Percentiles rank a stretch among this genome's conserved stretches.
These are phyloP conservation scores for Sugiyamaella qingdaonensis DNA, from an alignment of 805 yeast species.

Conservation along the genomic window DNA sequence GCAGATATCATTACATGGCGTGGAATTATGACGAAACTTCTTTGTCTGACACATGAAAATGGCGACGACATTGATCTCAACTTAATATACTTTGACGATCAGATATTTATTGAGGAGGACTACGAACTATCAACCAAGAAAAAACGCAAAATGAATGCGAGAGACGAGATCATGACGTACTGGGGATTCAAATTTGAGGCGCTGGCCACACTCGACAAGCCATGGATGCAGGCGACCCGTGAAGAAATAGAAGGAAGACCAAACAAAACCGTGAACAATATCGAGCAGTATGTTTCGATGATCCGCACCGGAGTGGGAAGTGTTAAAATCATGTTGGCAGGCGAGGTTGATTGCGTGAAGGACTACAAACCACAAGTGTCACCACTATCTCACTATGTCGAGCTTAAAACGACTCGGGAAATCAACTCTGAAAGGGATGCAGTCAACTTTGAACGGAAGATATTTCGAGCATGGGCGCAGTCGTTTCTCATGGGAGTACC, in stretches of 20 bases:
- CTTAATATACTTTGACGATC: constrained; percentile 60
- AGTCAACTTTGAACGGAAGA: constrained; percentile 65
- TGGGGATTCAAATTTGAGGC: constrained; percentile 80
- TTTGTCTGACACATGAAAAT: constrained; percentile 60
- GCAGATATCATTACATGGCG: constrained; percentile 78
- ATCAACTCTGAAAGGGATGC: constrained; percentile 56
- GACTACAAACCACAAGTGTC: constrained; percentile 60
- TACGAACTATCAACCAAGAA: constrained; percentile 25
- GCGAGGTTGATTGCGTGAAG: constrained; percentile 89
- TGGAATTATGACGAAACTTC: constrained; percentile 72
- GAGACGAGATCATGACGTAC: constrained; percentile 30
- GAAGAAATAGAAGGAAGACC: constrained; percentile 69
- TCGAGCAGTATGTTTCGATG: constrained; percentile 75
- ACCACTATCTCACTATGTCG: constrained; percentile 71
- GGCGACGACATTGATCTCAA: constrained; percentile 58
- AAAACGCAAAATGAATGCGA: constrained; percentile 19
- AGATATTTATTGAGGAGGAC: constrained; percentile 41
- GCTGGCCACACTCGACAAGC: constrained; percentile 66
- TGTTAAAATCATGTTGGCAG: constrained; percentile 65
- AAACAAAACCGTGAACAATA: constrained; percentile 57
- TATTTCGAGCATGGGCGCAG: constrained; percentile 87
- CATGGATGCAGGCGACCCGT: constrained; percentile 68
- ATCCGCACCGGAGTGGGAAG: constrained; percentile 82
- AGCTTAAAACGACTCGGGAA: constrained; percentile 67
- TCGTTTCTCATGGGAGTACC: constrained; percentile 83